phyloP scores from a whole-genome alignment of 768 basidiomycete genomes.

The Xerocomus potaroensis region DNA sequence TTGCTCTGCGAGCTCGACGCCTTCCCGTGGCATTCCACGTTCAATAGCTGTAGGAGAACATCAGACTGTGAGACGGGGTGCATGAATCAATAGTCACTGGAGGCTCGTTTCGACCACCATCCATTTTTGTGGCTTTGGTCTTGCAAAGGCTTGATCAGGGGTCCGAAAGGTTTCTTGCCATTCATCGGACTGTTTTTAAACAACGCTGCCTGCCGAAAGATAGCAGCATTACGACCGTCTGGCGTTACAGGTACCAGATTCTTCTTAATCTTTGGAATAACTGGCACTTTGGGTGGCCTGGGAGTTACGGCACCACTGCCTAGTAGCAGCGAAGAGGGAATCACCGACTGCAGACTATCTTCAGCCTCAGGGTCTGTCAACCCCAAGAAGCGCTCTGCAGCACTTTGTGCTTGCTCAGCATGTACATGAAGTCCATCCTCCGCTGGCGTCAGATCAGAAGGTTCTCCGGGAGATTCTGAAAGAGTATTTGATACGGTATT shows the following conservation, averaged over 20 bases:
- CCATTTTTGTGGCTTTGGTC: slow-evolving; percentile 64
- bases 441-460: slow-evolving; percentile 47
- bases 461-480: slow-evolving; percentile 48
- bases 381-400: slow-evolving; percentile 83
- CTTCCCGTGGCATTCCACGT: slow-evolving; percentile 43
- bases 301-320: slow-evolving; percentile 36
- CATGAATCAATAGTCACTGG: slow-evolving; percentile 44
- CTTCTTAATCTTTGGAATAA: slow-evolving; percentile 32
- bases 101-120: slow-evolving; percentile 82
- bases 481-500: slow-evolving; percentile 55
- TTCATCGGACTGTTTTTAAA: slow-evolving; percentile 79
- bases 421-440: slow-evolving; percentile 85
- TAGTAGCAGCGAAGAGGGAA: slow-evolving; percentile 53
- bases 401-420: slow-evolving; percentile 91
- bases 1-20: slow-evolving; percentile 36
- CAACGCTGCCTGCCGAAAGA: slow-evolving; percentile 70
- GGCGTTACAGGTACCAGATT: slow-evolving; percentile 58
- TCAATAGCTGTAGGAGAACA: slow-evolving; percentile 31
- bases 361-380: slow-evolving; percentile 78
- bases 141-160: slow-evolving; percentile 65
- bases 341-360: slow-evolving; percentile 43
- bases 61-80: slow-evolving; percentile 10
- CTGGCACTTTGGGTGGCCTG: slow-evolving; percentile 36
- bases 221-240: slow-evolving; percentile 47
- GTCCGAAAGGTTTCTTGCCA: slow-evolving; percentile 44